Conservation (phyloP, 768 basidiomycete species). For the Xanthoconium purpureum region DNA sequence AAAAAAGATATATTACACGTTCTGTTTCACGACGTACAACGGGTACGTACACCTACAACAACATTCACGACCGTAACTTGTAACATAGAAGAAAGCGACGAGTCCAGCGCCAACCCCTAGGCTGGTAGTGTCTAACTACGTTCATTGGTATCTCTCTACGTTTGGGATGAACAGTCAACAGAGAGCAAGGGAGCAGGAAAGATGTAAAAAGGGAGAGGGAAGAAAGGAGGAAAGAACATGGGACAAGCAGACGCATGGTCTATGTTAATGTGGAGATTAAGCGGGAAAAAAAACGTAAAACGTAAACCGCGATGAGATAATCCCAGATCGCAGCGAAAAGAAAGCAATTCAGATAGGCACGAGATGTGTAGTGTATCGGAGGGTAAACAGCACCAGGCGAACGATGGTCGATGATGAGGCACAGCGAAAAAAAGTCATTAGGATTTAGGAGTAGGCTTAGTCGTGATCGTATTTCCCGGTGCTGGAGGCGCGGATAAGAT, state of each 20-base stretch:
- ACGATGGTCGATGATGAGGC: too few species aligned
- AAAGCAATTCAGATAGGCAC: background rate
- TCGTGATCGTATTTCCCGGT: conserved; percentile 8
- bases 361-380: background rate
- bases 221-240: background rate
- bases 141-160: conserved; percentile 27
- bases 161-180: conserved; percentile 1
- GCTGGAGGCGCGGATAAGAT: conserved; percentile 34
- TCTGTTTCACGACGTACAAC: conserved; percentile 1
- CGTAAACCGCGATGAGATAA: conserved; percentile 4
- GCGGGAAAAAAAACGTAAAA: background rate
- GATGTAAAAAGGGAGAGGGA: background rate
- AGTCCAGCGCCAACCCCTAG: background rate
- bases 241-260: background rate
- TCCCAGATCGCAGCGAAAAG: background rate
- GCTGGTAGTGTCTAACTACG: conserved; percentile 12
- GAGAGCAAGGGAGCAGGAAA: background rate
- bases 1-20: background rate
- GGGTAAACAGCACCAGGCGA: background rate
- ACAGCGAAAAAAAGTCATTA: background rate
- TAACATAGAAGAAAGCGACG: too few species aligned
- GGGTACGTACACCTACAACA: background rate
- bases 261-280: conserved; percentile 3
- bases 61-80: too few species aligned
- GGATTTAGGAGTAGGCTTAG: conserved; percentile 16